Evolutionary conservation across 2,329 filamentous ascomycete genomes (phyloP).

Genomic region (Knufia fluminis): DNA sequence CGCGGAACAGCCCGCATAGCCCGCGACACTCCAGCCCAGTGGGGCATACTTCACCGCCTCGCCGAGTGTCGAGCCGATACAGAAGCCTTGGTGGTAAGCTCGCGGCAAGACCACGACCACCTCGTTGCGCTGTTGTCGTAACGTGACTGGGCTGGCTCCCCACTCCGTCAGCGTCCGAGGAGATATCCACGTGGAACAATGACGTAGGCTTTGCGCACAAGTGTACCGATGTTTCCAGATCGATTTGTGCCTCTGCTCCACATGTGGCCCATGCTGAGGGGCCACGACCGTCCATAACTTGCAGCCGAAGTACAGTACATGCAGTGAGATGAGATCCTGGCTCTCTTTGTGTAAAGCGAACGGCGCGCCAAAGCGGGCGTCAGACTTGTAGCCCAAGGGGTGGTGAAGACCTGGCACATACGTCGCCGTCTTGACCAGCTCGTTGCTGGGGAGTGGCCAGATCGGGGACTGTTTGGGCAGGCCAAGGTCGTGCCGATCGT

Average conservation of each 20-base stretch:
- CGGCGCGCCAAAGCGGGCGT: neutral
- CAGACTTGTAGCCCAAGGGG: neutral
- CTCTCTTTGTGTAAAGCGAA: constrained; percentile 1
- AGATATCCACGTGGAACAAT: neutral
- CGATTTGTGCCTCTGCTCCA: neutral
- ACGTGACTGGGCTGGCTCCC: neutral
- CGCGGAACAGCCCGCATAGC: too few relatives aligned
- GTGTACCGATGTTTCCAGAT: neutral
- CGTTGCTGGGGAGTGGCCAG: neutral
- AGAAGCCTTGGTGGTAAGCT: too few relatives aligned
- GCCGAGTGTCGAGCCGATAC: too few relatives aligned
- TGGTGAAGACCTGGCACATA: neutral
- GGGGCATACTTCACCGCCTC: too few relatives aligned
- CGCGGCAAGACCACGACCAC: too few relatives aligned
- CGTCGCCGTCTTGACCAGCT: neutral
- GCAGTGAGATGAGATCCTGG: neutral
- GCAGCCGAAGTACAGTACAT: neutral
- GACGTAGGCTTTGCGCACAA: neutral
- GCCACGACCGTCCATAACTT: neutral
- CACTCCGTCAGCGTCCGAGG: neutral
- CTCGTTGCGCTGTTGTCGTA: neutral
- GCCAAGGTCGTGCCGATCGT: neutral
- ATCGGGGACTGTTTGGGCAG: neutral
- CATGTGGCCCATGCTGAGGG: neutral
- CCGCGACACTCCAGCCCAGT: too few relatives aligned